phyloP scores from a whole-genome alignment of 768 basidiomycete genomes.

The Leucosporidium creatinivorum region DNA sequence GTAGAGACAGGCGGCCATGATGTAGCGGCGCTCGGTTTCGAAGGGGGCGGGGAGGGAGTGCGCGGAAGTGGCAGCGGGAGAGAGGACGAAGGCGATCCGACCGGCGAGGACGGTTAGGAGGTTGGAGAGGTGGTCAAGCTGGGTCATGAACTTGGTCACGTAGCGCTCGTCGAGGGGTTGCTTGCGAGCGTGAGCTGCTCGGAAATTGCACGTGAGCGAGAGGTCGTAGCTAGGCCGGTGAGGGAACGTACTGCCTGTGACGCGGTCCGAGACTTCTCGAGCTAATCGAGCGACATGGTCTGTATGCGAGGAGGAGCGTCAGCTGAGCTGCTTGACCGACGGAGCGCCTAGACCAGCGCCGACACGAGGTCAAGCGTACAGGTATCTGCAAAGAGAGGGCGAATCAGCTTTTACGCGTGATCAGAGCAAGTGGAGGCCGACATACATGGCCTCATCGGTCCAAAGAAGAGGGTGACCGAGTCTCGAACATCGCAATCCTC shows the following conservation, averaged over 20 bases:
- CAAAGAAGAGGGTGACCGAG: constrained; percentile 29
- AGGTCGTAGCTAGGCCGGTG: neutral
- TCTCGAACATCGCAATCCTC: constrained; percentile 33
- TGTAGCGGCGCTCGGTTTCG: constrained; percentile 24
- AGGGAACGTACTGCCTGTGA: constrained; percentile 26
- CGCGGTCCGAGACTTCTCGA: constrained; percentile 17
- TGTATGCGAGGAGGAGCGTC: neutral
- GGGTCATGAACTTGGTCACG: constrained; percentile 22
- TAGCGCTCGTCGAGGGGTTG: constrained; percentile 25
- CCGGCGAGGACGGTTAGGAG: constrained; percentile 28
- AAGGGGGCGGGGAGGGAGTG: constrained; percentile 28
- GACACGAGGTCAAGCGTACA: neutral
- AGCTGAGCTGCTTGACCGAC: neutral
- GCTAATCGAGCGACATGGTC: constrained; percentile 27
- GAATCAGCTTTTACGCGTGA: too few species aligned
- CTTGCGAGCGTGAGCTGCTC: constrained; percentile 19
- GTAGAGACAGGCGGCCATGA: constrained; percentile 24
- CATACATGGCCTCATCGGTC: constrained; percentile 20
- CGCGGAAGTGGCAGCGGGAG: constrained; percentile 22
- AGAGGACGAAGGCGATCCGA: constrained; percentile 26
- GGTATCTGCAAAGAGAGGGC: too few species aligned
- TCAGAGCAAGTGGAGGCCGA: too few species aligned
- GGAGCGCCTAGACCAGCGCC: neutral
- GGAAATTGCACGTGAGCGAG: neutral
- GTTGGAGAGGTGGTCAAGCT: constrained; percentile 26